These are phyloP conservation scores for Pleoardoris graminearum DNA, from an alignment of 2,329 filamentous ascomycete genomes.

Conservation along the genomic window DNA sequence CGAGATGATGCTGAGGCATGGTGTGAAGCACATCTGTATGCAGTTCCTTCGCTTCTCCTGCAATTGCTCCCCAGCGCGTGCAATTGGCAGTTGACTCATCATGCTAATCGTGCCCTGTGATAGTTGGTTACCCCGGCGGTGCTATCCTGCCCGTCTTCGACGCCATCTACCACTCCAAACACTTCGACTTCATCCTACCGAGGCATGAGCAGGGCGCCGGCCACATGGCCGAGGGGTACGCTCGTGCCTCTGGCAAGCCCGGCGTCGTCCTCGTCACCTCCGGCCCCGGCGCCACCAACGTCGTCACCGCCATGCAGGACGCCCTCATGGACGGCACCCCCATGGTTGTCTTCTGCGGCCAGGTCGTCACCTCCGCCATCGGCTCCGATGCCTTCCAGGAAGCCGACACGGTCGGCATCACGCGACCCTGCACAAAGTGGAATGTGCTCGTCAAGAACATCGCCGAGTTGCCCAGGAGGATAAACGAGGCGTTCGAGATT, in stretches of 20 bases:
- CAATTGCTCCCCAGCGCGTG: conserved; percentile 1
- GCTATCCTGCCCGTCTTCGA: conserved; percentile 98
- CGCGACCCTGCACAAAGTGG: conserved; percentile 95
- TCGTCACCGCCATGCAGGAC: conserved; percentile 95
- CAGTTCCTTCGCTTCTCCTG: conserved; percentile 31
- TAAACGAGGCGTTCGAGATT: conserved; percentile 98
- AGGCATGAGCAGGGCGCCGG: conserved; percentile 97
- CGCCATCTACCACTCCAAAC: conserved; percentile 96
- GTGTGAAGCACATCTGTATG: conserved; percentile 92
- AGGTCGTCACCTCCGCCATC: conserved; percentile 87
- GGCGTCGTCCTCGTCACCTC: conserved; percentile 97
- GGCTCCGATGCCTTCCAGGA: conserved; percentile 97
- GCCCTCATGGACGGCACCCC: conserved; percentile 94
- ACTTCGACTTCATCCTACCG: conserved; percentile 94
- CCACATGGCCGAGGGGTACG: conserved; percentile 98
- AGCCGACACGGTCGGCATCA: conserved; percentile 92
- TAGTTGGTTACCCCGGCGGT: conserved; percentile 79
- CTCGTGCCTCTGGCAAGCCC: conserved; percentile 87
- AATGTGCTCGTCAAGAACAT: conserved; percentile 98
- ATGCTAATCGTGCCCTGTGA: conserved; percentile 19
- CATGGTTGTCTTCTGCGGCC: conserved; percentile 92
- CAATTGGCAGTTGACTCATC: conserved; percentile 7
- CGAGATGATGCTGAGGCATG: conserved; percentile 96
- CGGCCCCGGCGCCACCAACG: conserved; percentile 93
- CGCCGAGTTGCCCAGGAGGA: conserved; percentile 86